Base-by-base conservation (phyloP, 2,329 filamentous ascomycete species). In the Metarhizium anisopliae region DNA sequence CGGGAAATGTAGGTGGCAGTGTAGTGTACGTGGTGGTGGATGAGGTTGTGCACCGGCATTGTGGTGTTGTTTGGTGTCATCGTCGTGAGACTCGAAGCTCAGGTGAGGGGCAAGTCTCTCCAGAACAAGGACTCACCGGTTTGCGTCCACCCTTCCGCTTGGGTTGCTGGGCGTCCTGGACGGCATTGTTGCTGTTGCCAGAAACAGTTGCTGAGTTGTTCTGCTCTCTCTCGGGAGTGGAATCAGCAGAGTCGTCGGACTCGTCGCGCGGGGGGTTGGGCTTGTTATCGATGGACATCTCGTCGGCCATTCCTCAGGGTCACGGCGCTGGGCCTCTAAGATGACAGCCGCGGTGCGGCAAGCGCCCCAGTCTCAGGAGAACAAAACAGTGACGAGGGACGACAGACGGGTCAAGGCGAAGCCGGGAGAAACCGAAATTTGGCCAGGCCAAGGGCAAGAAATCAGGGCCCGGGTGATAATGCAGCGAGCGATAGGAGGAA, bases 81-180 rank as follows among this genome's bases (percentile, higher is more conserved):
- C 36, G 43, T 16, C n/a, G 47, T 20, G 42, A 45, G 40, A 38
- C 16, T 14, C 40, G 25, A 25, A 25, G 25, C 13, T 18, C n/a
- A 5, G 42, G 18, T 20, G 54, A 47, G 47, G 53, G 56, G 50
- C 38, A 57, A 43, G 50, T 36, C 30, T 38, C 29, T 38, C 35
- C 18, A 45, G 32, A 11, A 35, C 32, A 11, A 51, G 36, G 51
- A 96, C 81, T 72, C 85, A 97, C 94, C 68, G 94, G 94, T 78
- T 97, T 99, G 68, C 94, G 86, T 59, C 94, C 94, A 67, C 94
- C 94, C 78, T 99, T 99, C 68, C 94, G 85, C 80, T 99, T 99
- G 69, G 92, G 91, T 60, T 84, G 82, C 67, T 82, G 81, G 62
- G 70, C 72, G 65, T 84, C 81, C 61, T 79, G 79, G 32, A 72